Percentiles rank a stretch among this genome's conserved stretches.
Evolutionary conservation across 1,284 basidiomycete species (phyloP).

Genomic region (Fomes fomentarius): DNA sequence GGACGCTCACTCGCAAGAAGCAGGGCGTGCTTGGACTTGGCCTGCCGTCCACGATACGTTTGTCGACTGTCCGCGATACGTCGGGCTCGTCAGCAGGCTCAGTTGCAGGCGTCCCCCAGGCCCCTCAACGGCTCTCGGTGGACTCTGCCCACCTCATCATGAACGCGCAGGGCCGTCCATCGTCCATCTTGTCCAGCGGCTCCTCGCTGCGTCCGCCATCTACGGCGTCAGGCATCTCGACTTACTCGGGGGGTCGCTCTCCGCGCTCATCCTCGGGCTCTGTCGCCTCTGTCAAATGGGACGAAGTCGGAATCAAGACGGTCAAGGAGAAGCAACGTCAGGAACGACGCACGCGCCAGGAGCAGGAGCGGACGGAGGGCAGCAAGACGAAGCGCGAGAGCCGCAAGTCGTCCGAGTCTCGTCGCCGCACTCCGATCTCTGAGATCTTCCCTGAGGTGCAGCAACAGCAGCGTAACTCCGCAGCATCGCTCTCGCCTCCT

Average conservation of each 20-base stretch:
- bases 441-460: constrained; percentile 39
- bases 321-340: constrained; percentile 53
- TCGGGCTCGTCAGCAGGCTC: constrained; percentile 40
- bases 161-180: constrained; percentile 37
- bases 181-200: constrained; percentile 51
- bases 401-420: constrained; percentile 32
- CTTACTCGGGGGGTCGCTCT: constrained; percentile 27
- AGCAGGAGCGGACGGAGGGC: constrained; percentile 22
- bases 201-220: constrained; percentile 65
- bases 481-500: constrained; percentile 19
- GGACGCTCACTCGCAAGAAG: constrained; percentile 55
- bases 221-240: constrained; percentile 50
- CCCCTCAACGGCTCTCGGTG: constrained; percentile 45
- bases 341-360: constrained; percentile 40
- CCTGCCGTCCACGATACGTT: constrained; percentile 47
- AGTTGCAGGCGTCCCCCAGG: constrained; percentile 19
- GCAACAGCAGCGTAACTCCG: constrained; percentile 16
- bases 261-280: constrained; percentile 52
- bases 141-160: constrained; percentile 43
- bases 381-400: constrained; percentile 29
- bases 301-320: constrained; percentile 61
- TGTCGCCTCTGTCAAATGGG: constrained; percentile 60
- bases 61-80: constrained; percentile 47
- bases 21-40: constrained; percentile 57
- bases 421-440: constrained; percentile 31